Conservation (phyloP, 495 filamentous ascomycete genomes). For the Hypoxylon crocopeplum region DNA sequence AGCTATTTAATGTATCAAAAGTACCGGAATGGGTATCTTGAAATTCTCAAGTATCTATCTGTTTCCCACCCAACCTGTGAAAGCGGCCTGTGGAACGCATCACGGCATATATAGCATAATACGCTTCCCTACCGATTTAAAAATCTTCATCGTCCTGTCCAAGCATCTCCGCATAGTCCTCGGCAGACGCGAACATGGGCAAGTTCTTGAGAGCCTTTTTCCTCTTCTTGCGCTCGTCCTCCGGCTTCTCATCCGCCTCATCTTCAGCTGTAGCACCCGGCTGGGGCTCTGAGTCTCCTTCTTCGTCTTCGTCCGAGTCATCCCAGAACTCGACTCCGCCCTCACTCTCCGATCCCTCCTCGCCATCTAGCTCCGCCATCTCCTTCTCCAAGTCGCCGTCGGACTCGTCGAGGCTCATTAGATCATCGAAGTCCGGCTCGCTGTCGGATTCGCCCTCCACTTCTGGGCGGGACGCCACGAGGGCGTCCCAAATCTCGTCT, state of each 20-base stretch:
- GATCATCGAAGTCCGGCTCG: constrained; percentile 54
- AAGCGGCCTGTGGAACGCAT: not conserved
- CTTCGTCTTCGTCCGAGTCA: constrained; percentile 54
- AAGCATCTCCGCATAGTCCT: constrained; percentile 91
- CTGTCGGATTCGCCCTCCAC: constrained; percentile 72
- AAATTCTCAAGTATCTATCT: constrained; percentile 13
- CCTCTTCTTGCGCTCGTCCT: constrained; percentile 63
- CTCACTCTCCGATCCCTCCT: constrained; percentile 52
- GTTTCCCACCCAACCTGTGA: not conserved
- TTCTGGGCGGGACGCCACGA: constrained; percentile 81
- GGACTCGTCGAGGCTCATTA: constrained; percentile 51
- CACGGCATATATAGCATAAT: not conserved
- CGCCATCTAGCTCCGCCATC: constrained; percentile 59
- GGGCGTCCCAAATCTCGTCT: constrained; percentile 90
- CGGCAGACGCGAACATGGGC: constrained; percentile 88
- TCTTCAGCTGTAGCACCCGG: constrained; percentile 27
- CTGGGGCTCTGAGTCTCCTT: constrained; percentile 36
- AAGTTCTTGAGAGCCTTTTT: constrained; percentile 84
- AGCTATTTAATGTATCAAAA: not conserved
- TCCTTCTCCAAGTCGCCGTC: constrained; percentile 58
- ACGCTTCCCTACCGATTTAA: not conserved
- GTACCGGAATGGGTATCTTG: constrained; percentile 31
- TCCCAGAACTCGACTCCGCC: constrained; percentile 51
- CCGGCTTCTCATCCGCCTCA: constrained; percentile 42
- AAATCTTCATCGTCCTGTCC: constrained; percentile 59